phyloP scores from a whole-genome alignment of 108 stramenopile species.

The Pseudonitzschia multiseries region DNA sequence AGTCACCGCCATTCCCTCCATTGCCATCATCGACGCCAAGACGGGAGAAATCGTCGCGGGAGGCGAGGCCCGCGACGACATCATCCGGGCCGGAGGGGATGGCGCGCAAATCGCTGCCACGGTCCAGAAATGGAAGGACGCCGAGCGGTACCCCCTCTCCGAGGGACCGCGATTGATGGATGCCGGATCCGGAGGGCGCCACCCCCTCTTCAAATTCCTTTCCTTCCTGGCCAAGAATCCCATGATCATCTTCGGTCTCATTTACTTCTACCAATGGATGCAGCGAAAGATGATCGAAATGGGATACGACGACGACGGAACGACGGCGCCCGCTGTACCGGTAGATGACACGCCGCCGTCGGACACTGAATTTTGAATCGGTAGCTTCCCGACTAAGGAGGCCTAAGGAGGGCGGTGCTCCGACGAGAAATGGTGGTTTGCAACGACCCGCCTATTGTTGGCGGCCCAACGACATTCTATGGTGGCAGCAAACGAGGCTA shows the following conservation, averaged over 20 bases:
- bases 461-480: too few relatives aligned
- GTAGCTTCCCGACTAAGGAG: too few relatives aligned
- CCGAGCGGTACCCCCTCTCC: constrained; percentile 52
- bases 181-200: constrained; percentile 15
- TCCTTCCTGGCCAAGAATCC: constrained; percentile 62
- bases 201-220: constrained; percentile 35
- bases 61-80: constrained; percentile 48
- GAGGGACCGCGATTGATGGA: constrained; percentile 34
- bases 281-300: constrained; percentile 13
- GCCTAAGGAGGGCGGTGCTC: neutral
- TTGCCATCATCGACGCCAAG: constrained; percentile 69
- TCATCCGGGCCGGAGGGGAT: constrained; percentile 33
- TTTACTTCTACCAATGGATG: constrained; percentile 51
- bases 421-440: neutral
- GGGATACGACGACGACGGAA: constrained; percentile 11
- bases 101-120: constrained; percentile 30
- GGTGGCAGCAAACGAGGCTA: too few relatives aligned
- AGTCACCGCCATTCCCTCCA: constrained; percentile 66
- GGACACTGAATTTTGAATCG: neutral
- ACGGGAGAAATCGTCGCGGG: constrained; percentile 62
- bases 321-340: neutral
- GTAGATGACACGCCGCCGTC: neutral
- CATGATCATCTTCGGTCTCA: constrained; percentile 54
- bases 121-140: constrained; percentile 53
- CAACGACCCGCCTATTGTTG: neutral